Evolutionary conservation across 1,284 basidiomycete genomes (phyloP).

Genomic region (Moesziomyces sp.): DNA sequence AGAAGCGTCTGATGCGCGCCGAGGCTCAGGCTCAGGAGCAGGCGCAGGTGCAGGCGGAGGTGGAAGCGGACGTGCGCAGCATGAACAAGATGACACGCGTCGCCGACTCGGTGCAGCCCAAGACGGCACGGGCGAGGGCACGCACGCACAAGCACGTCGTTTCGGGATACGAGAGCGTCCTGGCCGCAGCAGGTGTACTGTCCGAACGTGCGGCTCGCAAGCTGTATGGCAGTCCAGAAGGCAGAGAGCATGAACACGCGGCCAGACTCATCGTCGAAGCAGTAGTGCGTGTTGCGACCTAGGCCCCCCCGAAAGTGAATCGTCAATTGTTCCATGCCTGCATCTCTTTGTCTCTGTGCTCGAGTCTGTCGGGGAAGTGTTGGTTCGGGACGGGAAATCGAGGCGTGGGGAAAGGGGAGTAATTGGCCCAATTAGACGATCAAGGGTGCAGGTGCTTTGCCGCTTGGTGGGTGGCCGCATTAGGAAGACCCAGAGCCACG

Average conservation of each 20-base stretch:
- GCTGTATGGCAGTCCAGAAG: conserved; percentile 1
- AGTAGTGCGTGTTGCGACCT: conserved; percentile 9
- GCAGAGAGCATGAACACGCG: not conserved
- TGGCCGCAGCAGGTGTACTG: conserved; percentile 33
- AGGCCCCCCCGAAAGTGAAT: no score
- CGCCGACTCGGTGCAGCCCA: conserved; percentile 39
- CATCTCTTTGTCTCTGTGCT: no score
- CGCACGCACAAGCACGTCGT: conserved; percentile 20
- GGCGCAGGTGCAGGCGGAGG: not conserved
- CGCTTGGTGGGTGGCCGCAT: no score
- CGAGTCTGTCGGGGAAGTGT: no score
- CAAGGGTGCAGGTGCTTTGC: no score
- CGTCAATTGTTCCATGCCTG: no score
- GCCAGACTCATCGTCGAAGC: conserved; percentile 43
- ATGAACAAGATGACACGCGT: conserved; percentile 48
- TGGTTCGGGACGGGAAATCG: no score
- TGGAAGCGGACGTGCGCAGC: conserved; percentile 16
- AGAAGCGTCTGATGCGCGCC: conserved; percentile 42
- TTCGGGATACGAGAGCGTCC: conserved; percentile 38
- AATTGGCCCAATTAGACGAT: no score
- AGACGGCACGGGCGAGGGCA: conserved; percentile 37
- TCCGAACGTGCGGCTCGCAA: conserved; percentile 32
- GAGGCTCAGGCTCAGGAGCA: conserved; percentile 22
- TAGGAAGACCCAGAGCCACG: no score
- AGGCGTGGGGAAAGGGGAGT: no score